These are phyloP conservation scores for Candida tetrigidarum DNA, from an alignment of 1,139 yeast genomes.

Conservation along the genomic window DNA sequence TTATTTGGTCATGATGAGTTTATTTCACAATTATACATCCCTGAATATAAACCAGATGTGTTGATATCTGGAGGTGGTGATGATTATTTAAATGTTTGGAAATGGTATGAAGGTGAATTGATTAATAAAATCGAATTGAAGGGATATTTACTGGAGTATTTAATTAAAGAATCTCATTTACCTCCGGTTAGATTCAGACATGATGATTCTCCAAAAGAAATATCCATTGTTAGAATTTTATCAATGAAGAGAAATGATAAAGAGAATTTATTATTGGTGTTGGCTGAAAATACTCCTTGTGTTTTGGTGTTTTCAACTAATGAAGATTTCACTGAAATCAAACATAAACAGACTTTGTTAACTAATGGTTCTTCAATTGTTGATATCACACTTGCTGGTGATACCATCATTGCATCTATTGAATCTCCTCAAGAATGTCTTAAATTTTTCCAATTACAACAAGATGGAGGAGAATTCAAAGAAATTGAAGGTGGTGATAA, in stretches of 20 bases:
- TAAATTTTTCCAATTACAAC: slow-evolving; percentile 26
- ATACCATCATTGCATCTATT: slow-evolving; percentile 47
- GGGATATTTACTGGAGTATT: slow-evolving; percentile 49
- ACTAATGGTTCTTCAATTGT: slow-evolving; percentile 29
- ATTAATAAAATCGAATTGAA: slow-evolving; percentile 55
- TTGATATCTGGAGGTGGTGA: slow-evolving; percentile 94
- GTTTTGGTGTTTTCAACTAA: slow-evolving; percentile 46
- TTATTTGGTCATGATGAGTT: slow-evolving; percentile 88
- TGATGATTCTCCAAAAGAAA: slow-evolving; percentile 52
- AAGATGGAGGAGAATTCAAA: slow-evolving; percentile 18
- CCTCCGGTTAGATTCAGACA: slow-evolving; percentile 71
- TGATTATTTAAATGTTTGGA: slow-evolving; percentile 74
- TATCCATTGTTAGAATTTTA: slow-evolving; percentile 53
- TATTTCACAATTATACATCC: slow-evolving; percentile 64
- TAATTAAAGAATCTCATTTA: slow-evolving; percentile 57
- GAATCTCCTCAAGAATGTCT: slow-evolving; percentile 46
- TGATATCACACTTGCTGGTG: slow-evolving; percentile 27
- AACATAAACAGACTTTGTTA: slow-evolving; percentile 31
- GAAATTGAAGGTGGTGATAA: slow-evolving; percentile 7
- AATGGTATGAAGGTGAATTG: slow-evolving; percentile 61
- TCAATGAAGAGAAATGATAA: slow-evolving; percentile 24
- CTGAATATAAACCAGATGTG: slow-evolving; percentile 46
- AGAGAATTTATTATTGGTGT: slow-evolving; percentile 42
- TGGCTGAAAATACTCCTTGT: slow-evolving; percentile 61
- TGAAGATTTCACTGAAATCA: slow-evolving; percentile 18